Conservation (phyloP, 805 yeast species). For the Hemisphaericaspora nanyangensis region DNA sequence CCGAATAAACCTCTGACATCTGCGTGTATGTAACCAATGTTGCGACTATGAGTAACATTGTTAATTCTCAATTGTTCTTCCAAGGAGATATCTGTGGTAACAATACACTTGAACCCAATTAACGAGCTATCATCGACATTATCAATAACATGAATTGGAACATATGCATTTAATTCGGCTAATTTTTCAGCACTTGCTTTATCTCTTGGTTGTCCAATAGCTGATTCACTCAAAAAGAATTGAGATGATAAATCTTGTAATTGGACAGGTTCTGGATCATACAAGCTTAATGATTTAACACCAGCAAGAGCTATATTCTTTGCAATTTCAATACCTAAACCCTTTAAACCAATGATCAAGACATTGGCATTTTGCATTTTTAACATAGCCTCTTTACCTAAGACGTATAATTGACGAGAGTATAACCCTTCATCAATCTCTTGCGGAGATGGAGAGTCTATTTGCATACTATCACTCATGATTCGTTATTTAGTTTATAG, state of each 20-base stretch:
- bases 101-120: constrained; percentile 67
- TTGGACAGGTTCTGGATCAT: constrained; percentile 71
- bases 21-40: constrained; percentile 76
- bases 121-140: constrained; percentile 54
- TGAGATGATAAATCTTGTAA: constrained; percentile 82
- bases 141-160: constrained; percentile 69
- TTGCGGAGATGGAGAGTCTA: constrained; percentile 37
- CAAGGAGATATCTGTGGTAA: constrained; percentile 71
- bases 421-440: constrained; percentile 89
- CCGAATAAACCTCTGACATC: constrained; percentile 89
- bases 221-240: constrained; percentile 69
- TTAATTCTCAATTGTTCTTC: constrained; percentile 76
- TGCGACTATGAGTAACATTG: constrained; percentile 65
- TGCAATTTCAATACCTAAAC: constrained; percentile 94
- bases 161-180: constrained; percentile 84
- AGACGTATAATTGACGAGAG: constrained; percentile 93
- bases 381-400: constrained; percentile 98
- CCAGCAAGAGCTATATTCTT: constrained; percentile 97
- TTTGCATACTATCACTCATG: constrained; percentile 31
- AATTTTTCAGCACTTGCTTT: constrained; percentile 61
- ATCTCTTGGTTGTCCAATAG: constrained; percentile 79
- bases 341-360: constrained; percentile 84
- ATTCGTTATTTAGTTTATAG: neutral
- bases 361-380: constrained; percentile 94
- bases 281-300: constrained; percentile 82